Evolutionary conservation across 495 filamentous ascomycete species (phyloP).

Genomic region (Penicillium parvum): DNA sequence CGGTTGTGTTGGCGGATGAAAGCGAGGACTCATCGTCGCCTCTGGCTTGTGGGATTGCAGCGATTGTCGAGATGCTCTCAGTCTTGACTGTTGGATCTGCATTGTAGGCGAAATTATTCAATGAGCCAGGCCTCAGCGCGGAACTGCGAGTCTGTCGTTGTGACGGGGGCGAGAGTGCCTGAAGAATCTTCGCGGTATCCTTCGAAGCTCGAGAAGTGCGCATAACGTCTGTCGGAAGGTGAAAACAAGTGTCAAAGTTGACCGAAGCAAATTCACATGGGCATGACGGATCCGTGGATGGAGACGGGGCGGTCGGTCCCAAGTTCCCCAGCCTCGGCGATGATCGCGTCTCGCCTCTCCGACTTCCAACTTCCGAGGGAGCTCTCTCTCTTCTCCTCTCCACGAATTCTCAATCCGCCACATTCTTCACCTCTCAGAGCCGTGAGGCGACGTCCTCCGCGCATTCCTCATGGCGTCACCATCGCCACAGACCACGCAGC

Average conservation of each 20-base stretch:
- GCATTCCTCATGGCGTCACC: conserved; percentile 27
- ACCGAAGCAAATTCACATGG: conserved; percentile 22
- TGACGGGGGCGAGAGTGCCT: conserved; percentile 39
- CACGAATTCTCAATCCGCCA: background rate
- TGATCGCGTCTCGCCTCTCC: conserved; percentile 3
- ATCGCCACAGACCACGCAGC: conserved; percentile 46
- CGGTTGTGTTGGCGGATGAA: conserved; percentile 41
- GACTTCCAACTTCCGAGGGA: conserved; percentile 3
- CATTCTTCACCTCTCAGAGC: background rate
- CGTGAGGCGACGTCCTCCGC: background rate
- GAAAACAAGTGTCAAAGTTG: background rate
- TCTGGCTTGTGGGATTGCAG: conserved; percentile 1
- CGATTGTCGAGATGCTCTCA: conserved; percentile 9
- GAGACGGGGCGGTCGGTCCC: background rate
- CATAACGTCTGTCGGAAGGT: too few relatives aligned
- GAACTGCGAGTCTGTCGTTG: conserved; percentile 38
- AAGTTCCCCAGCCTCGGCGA: conserved; percentile 22
- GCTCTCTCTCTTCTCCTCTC: background rate
- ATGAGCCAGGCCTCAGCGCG: conserved; percentile 20
- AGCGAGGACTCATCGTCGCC: conserved; percentile 39
- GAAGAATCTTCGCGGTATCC: conserved; percentile 52
- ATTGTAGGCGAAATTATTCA: conserved; percentile 32
- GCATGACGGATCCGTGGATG: conserved; percentile 7
- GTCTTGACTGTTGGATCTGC: conserved; percentile 10
- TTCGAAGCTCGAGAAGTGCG: conserved; percentile 56